A percentile compares a stretch with the other conserved stretches of the same genome.
Evolutionary conservation across 441 rosid genomes (phyloP).

Genomic region (Daphne laureola): DNA sequence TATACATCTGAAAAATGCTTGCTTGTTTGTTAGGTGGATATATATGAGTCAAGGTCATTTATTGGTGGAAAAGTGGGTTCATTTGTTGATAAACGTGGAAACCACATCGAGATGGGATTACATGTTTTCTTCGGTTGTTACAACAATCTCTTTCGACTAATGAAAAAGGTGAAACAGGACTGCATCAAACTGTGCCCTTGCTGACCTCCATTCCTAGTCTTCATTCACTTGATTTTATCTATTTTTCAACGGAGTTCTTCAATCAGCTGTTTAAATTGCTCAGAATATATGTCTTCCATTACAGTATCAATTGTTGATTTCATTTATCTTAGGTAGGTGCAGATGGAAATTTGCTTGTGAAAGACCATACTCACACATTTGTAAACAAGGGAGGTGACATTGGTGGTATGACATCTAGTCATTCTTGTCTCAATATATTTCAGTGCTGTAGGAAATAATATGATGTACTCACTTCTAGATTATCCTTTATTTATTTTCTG

Average conservation of each 20-base stretch:
- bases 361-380: slow-evolving; percentile 95
- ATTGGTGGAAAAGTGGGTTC: slow-evolving; percentile 99
- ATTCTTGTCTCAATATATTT: slow-evolving; percentile 7
- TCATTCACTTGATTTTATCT: no score
- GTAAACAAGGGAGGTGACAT: slow-evolving; percentile 81
- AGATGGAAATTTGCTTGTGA: slow-evolving; percentile 79
- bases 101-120: slow-evolving; percentile 97
- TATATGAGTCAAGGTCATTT: slow-evolving; percentile 82
- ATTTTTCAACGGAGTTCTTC: no score
- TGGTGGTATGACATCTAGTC: slow-evolving; percentile 53
- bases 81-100: slow-evolving; percentile 85
- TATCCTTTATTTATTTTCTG: slow-evolving; percentile 2
- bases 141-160: slow-evolving; percentile 88
- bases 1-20: no score
- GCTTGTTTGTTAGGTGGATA: slow-evolving; percentile 63
- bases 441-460: not conserved
- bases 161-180: slow-evolving; percentile 67
- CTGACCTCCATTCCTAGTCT: no score
- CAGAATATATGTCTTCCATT: no score
- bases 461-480: slow-evolving; percentile 2
- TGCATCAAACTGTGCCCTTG: no score
- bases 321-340: slow-evolving; percentile 66
- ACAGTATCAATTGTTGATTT: slow-evolving; percentile 6
- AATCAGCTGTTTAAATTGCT: no score
- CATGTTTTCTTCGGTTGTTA: slow-evolving; percentile 99